Base-by-base conservation (phyloP, 371 early-diverging fungal species). In the Mucor mucedo region DNA sequence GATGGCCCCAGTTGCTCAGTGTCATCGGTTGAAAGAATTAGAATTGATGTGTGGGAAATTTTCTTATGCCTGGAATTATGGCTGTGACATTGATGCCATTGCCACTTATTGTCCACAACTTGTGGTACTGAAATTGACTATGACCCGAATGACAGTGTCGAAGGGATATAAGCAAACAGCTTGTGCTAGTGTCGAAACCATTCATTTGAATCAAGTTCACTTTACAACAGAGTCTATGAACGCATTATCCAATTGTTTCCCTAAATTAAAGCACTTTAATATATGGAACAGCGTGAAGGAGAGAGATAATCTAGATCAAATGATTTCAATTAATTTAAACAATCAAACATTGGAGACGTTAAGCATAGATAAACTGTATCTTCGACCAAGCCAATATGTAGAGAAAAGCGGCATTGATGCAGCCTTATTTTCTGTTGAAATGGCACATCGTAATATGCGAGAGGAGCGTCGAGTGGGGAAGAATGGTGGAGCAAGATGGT, bases 31-130 rank as follows among this genome's bases (percentile, higher is more conserved):
- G n/a, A 29, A 44, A 27, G 65, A 53, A 38, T 10, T 64, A n/a
- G 59, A 64, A 38, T 14, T 64, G 38, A 44, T 29, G 4, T 42
- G 65, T 45, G 65, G 58, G 4, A 42, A 35, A 16, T 58, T 52
- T 39, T n/a, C 58, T 1, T 64, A 64, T 42, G 10, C 58, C 0
- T 64, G 65, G 65, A 35, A 16, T 27, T 58, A 53, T 53, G 58
- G 65, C 1, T 64, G 65, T 30, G 65, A 58, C 28, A 29, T 64
- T n/a, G 53, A 64, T 30, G 38, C 38, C 11, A 58, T 64, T 29
- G 4, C 52, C 11, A 33, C 44, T 0, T 16, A 16, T 28, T 64
- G 65, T 30, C 58, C 52, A 13, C 58, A 45, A 45, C 45, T 64
- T 4, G 40, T 33, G 10, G 52, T 35, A 38, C 28, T 64, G 9